Evolutionary conservation across 1,284 basidiomycete genomes (phyloP).

Genomic region (Porogramme epimiltina): DNA sequence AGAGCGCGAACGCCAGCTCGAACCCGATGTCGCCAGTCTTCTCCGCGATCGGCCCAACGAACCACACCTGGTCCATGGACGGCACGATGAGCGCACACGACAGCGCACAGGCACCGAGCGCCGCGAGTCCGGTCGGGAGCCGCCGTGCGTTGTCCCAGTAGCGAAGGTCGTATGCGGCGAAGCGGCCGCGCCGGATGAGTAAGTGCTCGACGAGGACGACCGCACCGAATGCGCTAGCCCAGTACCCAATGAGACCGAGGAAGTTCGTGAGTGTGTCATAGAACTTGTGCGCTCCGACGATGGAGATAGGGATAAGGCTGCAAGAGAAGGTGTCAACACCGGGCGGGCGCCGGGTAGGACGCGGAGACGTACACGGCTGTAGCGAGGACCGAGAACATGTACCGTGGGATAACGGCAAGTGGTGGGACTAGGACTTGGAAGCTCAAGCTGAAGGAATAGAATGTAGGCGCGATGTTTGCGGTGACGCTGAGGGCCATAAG

Average conservation of each 20-base stretch:
- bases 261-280: slow-evolving; percentile 69
- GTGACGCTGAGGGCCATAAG: slow-evolving; percentile 78
- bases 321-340: background rate
- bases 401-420: slow-evolving; percentile 75
- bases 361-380: slow-evolving; percentile 68
- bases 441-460: slow-evolving; percentile 85
- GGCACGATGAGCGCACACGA: slow-evolving; percentile 65
- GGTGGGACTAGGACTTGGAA: slow-evolving; percentile 79
- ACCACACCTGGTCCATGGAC: slow-evolving; percentile 76
- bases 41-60: slow-evolving; percentile 67
- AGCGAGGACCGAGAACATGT: slow-evolving; percentile 82
- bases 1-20: slow-evolving; percentile 62
- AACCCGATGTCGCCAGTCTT: slow-evolving; percentile 80
- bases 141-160: slow-evolving; percentile 55
- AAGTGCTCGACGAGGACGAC: slow-evolving; percentile 68
- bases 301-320: slow-evolving; percentile 57
- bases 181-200: slow-evolving; percentile 56
- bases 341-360: background rate
- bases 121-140: slow-evolving; percentile 70
- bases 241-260: slow-evolving; percentile 76
- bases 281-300: slow-evolving; percentile 69
- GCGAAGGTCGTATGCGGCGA: slow-evolving; percentile 49
- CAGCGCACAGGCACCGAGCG: slow-evolving; percentile 50
- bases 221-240: slow-evolving; percentile 59
- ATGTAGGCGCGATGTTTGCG: slow-evolving; percentile 83